Conservation (phyloP, 352 stramenopile genomes). For the Phytophthora cactorum region DNA sequence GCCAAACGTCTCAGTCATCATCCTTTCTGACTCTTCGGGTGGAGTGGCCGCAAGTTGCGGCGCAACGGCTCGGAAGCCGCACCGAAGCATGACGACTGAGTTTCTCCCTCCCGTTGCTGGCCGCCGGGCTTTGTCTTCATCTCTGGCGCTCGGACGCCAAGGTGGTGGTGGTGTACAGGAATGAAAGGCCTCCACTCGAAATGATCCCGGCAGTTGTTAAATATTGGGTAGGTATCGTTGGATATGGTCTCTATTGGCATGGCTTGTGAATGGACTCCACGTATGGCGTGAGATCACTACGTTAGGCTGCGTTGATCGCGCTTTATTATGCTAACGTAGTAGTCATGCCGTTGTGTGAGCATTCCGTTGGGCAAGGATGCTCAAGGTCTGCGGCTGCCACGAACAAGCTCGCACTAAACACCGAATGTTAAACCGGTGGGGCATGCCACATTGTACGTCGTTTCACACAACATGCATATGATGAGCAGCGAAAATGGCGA, state of each 20-base stretch:
- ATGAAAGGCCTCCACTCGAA: not conserved
- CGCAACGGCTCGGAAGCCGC: slow-evolving; percentile 15
- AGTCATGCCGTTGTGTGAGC: slow-evolving; percentile 3
- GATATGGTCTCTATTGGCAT: not conserved
- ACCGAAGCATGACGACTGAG: slow-evolving; percentile 10
- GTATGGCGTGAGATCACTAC: not conserved
- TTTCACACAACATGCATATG: not conserved
- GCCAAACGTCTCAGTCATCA: slow-evolving; percentile 31
- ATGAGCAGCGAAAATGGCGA: slow-evolving; percentile 1
- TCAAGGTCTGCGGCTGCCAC: not conserved
- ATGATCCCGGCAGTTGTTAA: no score
- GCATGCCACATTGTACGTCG: not conserved
- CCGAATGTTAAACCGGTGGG: slow-evolving; percentile 9
- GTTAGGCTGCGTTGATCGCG: not conserved
- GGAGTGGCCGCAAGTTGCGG: slow-evolving; percentile 30
- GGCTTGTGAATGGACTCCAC: not conserved
- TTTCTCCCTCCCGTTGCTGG: slow-evolving; percentile 4
- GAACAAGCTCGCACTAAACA: slow-evolving; percentile 3
- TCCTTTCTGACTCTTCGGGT: slow-evolving; percentile 29
- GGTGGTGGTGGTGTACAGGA: slow-evolving; percentile 1
- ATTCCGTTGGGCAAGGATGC: not conserved
- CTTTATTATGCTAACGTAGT: not conserved
- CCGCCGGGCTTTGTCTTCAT: slow-evolving; percentile 7
- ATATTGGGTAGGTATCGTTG: not conserved
- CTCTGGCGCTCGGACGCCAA: not conserved